Base-by-base conservation (phyloP, 805 yeast species). In the Yamadazyma laniorum region DNA sequence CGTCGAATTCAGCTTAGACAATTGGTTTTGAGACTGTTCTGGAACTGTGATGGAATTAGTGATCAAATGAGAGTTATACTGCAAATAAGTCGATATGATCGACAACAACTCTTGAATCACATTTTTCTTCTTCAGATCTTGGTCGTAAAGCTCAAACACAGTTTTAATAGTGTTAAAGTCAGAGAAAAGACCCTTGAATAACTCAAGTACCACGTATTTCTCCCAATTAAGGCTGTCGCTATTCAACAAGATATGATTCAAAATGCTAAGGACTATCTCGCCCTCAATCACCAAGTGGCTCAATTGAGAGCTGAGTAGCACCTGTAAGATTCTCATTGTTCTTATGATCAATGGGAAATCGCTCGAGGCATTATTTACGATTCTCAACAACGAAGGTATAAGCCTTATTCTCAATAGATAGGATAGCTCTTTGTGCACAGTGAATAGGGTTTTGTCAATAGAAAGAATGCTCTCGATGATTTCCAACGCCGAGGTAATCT, bases 401-500 rank as follows among this genome's bases (percentile, higher is more conserved):
- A 87, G 74, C 40, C 80, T 75, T 1, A 78, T 73, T 51, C 91
- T 68, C 17, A 90, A 60, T 9, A 89, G 59, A 47, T 72, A 78
- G 1, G 80, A 79, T 25, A 91, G 68, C 50, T 87, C 96, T 1
- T 55, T 62, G 46, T 82, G 88, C 2, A 56, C 38, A 13, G 70
- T 56, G 52, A 91, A 86, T 3, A 80, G 51, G 0, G 52, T 44
- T 13, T 69, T 65, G 51, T 88, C 88, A 53, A 80, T 80, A 11
- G 80, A 71, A 22, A 93, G 59, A 3, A 90, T 72, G 40, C 83
- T 83, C 59, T 93, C 98, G 16, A 93, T 58, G 19, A 91, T 72
- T 53, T 91, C 99, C 36, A 93, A 73, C 0, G 88, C 87, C 42
- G 88, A 52, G n/a, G 48, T 39, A 72, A 32, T 79, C 73, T 58